A percentile compares a stretch with the other conserved stretches of the same genome.
Conservation (phyloP, 148 eudicot genomes). For the Fallopia convolvulus region DNA sequence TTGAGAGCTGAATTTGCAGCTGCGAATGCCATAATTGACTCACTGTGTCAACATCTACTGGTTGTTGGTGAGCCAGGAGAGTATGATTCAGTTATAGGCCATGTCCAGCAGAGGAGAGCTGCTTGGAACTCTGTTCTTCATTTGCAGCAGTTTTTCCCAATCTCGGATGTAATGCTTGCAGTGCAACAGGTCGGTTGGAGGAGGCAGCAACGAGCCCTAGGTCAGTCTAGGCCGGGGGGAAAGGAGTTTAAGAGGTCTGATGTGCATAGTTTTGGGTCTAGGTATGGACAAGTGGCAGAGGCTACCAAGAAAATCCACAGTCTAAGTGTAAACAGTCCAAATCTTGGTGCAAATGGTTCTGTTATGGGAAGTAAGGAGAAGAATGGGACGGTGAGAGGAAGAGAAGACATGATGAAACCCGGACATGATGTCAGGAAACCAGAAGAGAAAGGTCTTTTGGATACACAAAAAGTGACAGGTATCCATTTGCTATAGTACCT, state of each 20-base stretch:
- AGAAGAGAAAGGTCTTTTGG: slow-evolving; percentile 12
- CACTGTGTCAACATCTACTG: slow-evolving; percentile 42
- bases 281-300: slow-evolving; percentile 23
- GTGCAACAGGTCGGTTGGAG: slow-evolving; percentile 41
- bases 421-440: slow-evolving; percentile 6
- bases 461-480: slow-evolving; percentile 24
- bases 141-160: slow-evolving; percentile 47
- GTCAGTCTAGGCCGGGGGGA: slow-evolving; percentile 21
- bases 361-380: slow-evolving; percentile 1
- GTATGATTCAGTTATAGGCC: slow-evolving; percentile 39
- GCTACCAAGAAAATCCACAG: slow-evolving; percentile 14
- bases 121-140: slow-evolving; percentile 50
- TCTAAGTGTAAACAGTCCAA: background rate
- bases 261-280: slow-evolving; percentile 19
- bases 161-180: slow-evolving; percentile 30
- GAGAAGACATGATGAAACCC: slow-evolving; percentile 10
- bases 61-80: slow-evolving; percentile 37
- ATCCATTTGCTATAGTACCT: background rate
- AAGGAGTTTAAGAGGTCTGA: slow-evolving; percentile 38
- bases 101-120: slow-evolving; percentile 43
- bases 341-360: slow-evolving; percentile 13
- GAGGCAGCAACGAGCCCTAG: slow-evolving; percentile 21
- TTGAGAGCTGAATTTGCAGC: slow-evolving; percentile 52
- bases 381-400: slow-evolving; percentile 9
- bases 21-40: slow-evolving; percentile 54